Evolutionary conservation across 75 land plant genomes (phyloP).

Genomic region (Ceratopteris richardii): DNA sequence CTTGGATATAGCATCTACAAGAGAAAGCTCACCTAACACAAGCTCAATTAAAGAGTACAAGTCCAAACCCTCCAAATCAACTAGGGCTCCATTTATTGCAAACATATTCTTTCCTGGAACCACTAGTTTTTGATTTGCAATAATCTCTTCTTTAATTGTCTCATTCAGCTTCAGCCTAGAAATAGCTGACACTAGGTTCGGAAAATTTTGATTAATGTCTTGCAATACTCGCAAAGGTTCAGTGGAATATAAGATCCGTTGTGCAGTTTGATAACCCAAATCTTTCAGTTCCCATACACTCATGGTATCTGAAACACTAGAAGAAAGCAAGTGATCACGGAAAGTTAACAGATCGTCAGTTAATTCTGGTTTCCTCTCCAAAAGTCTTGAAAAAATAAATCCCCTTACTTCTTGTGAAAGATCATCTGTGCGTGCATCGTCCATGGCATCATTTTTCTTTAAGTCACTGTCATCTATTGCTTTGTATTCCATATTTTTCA

Average conservation of each 20-base stretch:
- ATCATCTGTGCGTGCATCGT: slow-evolving; percentile 79
- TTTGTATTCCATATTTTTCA: slow-evolving; percentile 99
- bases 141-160: slow-evolving; percentile 84
- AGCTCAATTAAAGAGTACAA: slow-evolving; percentile 75
- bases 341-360: slow-evolving; percentile 73
- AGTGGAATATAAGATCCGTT: slow-evolving; percentile 75
- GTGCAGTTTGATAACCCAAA: slow-evolving; percentile 90
- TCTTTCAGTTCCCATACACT: slow-evolving; percentile 83
- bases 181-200: slow-evolving; percentile 84
- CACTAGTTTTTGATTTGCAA: slow-evolving; percentile 81
- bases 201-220: slow-evolving; percentile 92
- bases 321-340: slow-evolving; percentile 82
- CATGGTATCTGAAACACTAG: slow-evolving; percentile 75
- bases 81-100: slow-evolving; percentile 86
- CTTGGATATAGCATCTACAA: slow-evolving; percentile 60
- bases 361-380: slow-evolving; percentile 89
- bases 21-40: slow-evolving; percentile 73
- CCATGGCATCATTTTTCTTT: slow-evolving; percentile 68
- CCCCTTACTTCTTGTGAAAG: slow-evolving; percentile 87
- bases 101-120: slow-evolving; percentile 89
- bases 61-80: slow-evolving; percentile 85
- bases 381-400: slow-evolving; percentile 74
- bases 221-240: slow-evolving; percentile 90
- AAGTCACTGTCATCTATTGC: slow-evolving; percentile 91
- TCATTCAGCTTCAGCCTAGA: slow-evolving; percentile 95